Conservation (phyloP, 2,329 filamentous ascomycete species). For the Aspergillus sp. region DNA sequence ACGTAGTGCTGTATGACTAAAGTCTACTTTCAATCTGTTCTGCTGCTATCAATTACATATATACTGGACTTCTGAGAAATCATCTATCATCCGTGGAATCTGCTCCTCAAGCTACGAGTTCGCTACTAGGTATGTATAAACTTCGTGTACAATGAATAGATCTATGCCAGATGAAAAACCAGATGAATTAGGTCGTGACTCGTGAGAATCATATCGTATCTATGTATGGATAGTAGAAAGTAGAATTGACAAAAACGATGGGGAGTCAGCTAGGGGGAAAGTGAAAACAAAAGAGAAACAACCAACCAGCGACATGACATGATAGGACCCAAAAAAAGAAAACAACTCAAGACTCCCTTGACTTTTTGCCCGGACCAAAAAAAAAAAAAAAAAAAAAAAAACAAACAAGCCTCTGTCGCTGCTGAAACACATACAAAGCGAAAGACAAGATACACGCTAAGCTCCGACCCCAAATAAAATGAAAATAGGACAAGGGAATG, state of each 20-base stretch:
- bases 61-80: background rate
- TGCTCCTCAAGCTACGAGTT: background rate
- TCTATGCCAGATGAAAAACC: background rate
- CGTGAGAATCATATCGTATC: background rate
- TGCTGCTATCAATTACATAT: background rate
- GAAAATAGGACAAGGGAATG: too few species aligned
- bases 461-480: too few species aligned
- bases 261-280: background rate
- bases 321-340: too few species aligned
- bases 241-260: background rate
- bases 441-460: too few species aligned
- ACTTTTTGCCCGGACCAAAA: too few species aligned
- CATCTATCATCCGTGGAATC: background rate
- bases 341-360: too few species aligned
- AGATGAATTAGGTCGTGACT: background rate
- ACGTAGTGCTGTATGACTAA: background rate
- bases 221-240: background rate
- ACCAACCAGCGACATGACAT: too few species aligned
- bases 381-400: too few species aligned
- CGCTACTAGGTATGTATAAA: background rate
- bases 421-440: too few species aligned
- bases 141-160: background rate
- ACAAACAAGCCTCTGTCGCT: too few species aligned
- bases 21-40: background rate
- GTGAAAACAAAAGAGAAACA: background rate